phyloP scores from a whole-genome alignment of 345 rosid species.

The Boechera retrofracta region DNA sequence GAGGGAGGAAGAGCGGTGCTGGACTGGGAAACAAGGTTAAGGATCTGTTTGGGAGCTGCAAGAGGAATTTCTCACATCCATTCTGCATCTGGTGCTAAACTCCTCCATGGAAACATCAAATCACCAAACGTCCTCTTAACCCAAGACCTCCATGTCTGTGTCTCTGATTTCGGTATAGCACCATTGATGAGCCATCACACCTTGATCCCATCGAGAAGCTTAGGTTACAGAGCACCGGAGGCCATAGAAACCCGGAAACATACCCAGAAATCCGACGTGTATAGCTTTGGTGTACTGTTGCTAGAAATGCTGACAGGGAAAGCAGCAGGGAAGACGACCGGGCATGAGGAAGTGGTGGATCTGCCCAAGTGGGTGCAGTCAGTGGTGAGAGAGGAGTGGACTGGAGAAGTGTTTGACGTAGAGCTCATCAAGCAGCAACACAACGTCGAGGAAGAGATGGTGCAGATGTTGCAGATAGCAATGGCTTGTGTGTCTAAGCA shows the following conservation, averaged over 20 bases:
- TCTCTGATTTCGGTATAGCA: conserved; percentile 77
- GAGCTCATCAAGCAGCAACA: conserved; percentile 68
- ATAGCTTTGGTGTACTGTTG: conserved; percentile 86
- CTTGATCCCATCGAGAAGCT: conserved; percentile 59
- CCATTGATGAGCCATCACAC: conserved; percentile 63
- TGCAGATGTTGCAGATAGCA: conserved; percentile 91
- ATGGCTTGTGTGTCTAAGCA: conserved; percentile 75
- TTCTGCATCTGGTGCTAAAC: conserved; percentile 63
- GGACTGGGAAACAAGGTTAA: conserved; percentile 82
- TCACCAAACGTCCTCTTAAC: conserved; percentile 76
- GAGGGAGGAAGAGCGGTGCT: conserved; percentile 55
- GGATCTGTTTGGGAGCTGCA: conserved; percentile 71
- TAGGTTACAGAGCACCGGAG: conserved; percentile 86
- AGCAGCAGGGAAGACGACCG: conserved; percentile 55
- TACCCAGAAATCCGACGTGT: conserved; percentile 71
- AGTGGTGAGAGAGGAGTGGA: conserved; percentile 91
- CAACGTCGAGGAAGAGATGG: conserved; percentile 86
- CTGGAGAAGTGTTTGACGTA: conserved; percentile 85
- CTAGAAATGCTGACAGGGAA: conserved; percentile 91
- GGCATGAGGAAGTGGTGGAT: conserved; percentile 71
- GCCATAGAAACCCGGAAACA: conserved; percentile 61
- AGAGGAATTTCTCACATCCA: conserved; percentile 79
- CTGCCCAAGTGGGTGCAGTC: conserved; percentile 93
- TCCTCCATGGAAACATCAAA: conserved; percentile 78
- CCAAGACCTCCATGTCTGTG: conserved; percentile 59